Evolutionary conservation across 345 rosid species (phyloP), one percentile per base, ranked within the genome.

Genomic region (Psidium guajava): DNA sequence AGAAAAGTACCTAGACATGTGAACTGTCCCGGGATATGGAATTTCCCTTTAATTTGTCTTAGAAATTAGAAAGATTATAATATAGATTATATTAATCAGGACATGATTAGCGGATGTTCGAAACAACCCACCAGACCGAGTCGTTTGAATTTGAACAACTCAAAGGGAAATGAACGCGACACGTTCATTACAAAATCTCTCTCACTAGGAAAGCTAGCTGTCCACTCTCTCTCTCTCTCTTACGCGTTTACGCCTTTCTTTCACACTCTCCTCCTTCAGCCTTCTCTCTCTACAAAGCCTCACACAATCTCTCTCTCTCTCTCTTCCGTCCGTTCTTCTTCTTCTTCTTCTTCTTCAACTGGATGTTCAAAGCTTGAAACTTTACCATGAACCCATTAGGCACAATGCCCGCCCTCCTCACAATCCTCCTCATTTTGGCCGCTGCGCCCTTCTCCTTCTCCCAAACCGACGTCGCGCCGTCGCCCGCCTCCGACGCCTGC

Each of bases 401-500:
- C 80, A 40, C 80, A 36, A 69, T 69, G 80, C 80, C 80, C 25
- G 36, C 80, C 80, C 80, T 69, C 47, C 47, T 57, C 83, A 6
- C 57, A 49, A 42, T 88, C 86, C 75, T 84, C 55, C 54, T 82
- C 80, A 20, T 85, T 42, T 1, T 8, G 64, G 25, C 83, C 36
- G 28, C 88, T 18, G 13, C 85, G 61, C 12, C 87, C 21, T 4
- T 88, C 28, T 14, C 91, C 6, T 89, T 91, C 82, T 84, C 90
- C 52, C 49, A 92, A 58, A 25, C 77, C 42, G 54, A 82, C 16
- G 82, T 9, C 7, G 93, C 98, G 0, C 91, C 92, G 16, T 56
- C 98, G 1, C 91, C 94, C 7, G 92, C 93, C 20, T 84, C 95
- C 50, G 87, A 89, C 82, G 51, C 69, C 25, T 97, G 99, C 89